These are phyloP conservation scores for Chenopodium quinoa DNA, from an alignment of 148 eudicot species.

Conservation along the genomic window DNA sequence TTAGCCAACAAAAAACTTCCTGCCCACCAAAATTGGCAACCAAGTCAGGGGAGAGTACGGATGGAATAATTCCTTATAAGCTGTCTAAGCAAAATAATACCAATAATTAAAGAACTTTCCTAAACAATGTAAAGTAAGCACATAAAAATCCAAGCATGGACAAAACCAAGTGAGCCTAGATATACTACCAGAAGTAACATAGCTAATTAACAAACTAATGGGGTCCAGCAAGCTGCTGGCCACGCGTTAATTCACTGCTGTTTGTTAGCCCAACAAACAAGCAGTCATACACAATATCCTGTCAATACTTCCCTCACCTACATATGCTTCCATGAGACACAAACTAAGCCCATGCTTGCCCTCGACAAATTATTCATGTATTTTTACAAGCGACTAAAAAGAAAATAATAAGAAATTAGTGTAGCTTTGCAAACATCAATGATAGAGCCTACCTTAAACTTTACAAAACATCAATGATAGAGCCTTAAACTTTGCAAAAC, in stretches of 20 bases:
- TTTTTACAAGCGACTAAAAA: neutral
- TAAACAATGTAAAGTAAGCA: neutral
- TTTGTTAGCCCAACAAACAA: neutral
- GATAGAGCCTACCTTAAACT: neutral
- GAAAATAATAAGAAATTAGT: neutral
- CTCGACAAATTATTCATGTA: neutral
- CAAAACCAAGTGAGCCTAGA: neutral
- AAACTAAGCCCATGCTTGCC: neutral
- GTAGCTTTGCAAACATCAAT: neutral
- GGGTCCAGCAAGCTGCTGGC: neutral
- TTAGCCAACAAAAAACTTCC: neutral
- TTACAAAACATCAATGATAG: neutral
- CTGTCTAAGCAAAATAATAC: no score
- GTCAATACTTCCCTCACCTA: no score
- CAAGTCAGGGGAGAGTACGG: no score
- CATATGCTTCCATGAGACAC: neutral
- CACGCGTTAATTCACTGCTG: neutral
- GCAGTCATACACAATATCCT: neutral
- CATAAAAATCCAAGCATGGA: neutral
- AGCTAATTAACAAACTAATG: neutral
- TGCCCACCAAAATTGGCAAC: neutral
- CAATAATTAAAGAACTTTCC: neutral
- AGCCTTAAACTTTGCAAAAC: neutral
- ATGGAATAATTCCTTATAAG: no score
- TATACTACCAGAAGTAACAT: neutral